These are phyloP conservation scores for Magnusiomyces clavatus DNA, from an alignment of 1,139 yeast species.

Conservation along the genomic window DNA sequence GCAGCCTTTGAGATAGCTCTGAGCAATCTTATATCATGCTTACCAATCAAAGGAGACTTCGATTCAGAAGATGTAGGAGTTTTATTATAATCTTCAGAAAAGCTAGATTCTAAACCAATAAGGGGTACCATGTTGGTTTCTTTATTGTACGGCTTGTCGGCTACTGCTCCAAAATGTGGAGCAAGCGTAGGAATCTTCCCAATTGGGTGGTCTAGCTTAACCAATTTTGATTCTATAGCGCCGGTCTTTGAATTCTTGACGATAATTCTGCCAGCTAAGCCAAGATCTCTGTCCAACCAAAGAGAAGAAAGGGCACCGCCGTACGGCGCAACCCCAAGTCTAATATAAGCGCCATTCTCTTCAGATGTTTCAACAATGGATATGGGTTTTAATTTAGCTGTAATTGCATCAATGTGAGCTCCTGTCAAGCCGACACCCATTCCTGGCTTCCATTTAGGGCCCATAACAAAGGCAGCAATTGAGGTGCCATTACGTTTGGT, in stretches of 20 bases:
- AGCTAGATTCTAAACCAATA: constrained; percentile 43
- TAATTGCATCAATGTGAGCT: constrained; percentile 87
- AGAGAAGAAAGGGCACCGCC: constrained; percentile 67
- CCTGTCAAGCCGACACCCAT: constrained; percentile 78
- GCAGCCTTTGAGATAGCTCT: constrained; percentile 60
- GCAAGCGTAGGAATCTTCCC: constrained; percentile 87
- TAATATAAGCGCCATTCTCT: constrained; percentile 49
- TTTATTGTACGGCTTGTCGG: constrained; percentile 64
- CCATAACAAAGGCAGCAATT: constrained; percentile 63
- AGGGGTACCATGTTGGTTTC: constrained; percentile 81
- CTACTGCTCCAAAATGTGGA: constrained; percentile 73
- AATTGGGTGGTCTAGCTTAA: constrained; percentile 70
- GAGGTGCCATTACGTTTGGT: constrained; percentile 75
- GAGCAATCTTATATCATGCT: constrained; percentile 63
- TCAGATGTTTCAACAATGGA: constrained; percentile 54
- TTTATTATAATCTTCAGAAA: constrained; percentile 10
- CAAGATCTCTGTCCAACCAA: constrained; percentile 85
- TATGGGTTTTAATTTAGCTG: constrained; percentile 58
- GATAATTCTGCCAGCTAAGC: constrained; percentile 81
- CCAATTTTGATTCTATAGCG: constrained; percentile 50
- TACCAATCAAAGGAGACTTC: constrained; percentile 46
- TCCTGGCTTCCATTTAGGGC: constrained; percentile 64
- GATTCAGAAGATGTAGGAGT: constrained; percentile 39
- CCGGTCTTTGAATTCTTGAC: constrained; percentile 35
- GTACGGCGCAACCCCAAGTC: constrained; percentile 82